Conservation (phyloP, 108 stramenopile species). For the Stephanodiscus triporus region DNA sequence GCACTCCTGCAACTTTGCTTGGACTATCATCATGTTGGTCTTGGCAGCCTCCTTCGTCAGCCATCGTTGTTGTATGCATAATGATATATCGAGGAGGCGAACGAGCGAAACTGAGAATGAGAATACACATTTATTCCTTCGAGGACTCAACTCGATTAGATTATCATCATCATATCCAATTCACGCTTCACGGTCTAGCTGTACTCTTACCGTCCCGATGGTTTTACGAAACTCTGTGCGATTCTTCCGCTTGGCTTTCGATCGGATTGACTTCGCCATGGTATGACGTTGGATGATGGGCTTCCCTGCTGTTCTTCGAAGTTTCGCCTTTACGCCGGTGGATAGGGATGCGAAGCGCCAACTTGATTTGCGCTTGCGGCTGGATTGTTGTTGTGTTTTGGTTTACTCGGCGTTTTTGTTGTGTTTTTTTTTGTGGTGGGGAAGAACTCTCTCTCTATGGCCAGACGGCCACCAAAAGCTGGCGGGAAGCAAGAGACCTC, state of each 20-base stretch:
- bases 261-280: constrained; percentile 88
- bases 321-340: background rate
- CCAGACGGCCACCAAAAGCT: too few species aligned
- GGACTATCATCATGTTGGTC: constrained; percentile 61
- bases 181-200: background rate
- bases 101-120: background rate
- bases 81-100: background rate
- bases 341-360: too few species aligned
- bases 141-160: background rate
- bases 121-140: background rate
- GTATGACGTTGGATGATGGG: background rate
- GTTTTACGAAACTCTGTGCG: constrained; percentile 82
- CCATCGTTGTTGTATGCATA: background rate
- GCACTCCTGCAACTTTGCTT: constrained; percentile 62
- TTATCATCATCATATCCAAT: background rate
- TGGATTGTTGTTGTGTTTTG: background rate
- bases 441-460: too few species aligned
- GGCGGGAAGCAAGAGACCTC: too few species aligned
- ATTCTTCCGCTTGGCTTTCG: constrained; percentile 79
- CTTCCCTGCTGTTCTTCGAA: background rate
- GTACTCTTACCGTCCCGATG: constrained; percentile 69
- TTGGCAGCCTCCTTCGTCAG: constrained; percentile 59
- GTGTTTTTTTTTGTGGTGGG: too few species aligned
- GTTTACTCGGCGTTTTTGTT: background rate
- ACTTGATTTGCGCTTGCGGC: background rate